Evolutionary conservation across 2,329 filamentous ascomycete species (phyloP).

Genomic region (Paraconiothyrium brasiliense): DNA sequence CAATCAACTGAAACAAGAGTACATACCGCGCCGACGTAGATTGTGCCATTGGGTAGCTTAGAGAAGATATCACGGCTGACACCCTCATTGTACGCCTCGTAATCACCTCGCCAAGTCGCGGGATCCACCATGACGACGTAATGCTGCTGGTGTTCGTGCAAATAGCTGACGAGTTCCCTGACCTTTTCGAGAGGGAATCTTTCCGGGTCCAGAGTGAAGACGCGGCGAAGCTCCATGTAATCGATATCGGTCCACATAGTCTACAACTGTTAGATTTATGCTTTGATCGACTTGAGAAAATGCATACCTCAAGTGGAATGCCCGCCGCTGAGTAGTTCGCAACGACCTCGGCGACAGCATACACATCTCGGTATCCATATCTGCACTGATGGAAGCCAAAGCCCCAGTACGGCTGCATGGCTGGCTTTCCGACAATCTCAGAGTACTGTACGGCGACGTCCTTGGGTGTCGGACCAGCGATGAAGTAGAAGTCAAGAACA

Average conservation of each 20-base stretch:
- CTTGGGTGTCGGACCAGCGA: conserved; percentile 58
- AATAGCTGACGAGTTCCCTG: conserved; percentile 70
- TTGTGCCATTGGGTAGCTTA: conserved; percentile 62
- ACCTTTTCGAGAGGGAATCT: conserved; percentile 70
- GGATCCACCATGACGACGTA: conserved; percentile 84
- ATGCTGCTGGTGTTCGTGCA: conserved; percentile 73
- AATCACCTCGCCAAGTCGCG: conserved; percentile 60
- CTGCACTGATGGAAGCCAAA: conserved; percentile 62
- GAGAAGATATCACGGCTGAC: conserved; percentile 64
- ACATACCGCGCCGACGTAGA: conserved; percentile 69
- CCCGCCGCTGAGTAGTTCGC: conserved; percentile 71
- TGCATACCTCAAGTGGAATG: conserved; percentile 60
- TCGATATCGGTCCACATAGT: conserved; percentile 80
- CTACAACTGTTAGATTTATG: conserved; percentile 55
- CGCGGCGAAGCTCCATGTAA: conserved; percentile 68
- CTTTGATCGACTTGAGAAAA: no score
- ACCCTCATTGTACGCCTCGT: conserved; percentile 69
- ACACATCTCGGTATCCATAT: conserved; percentile 65
- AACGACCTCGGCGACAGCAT: conserved; percentile 70
- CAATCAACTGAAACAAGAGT: not conserved
- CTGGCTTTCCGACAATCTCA: conserved; percentile 56
- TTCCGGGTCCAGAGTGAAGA: conserved; percentile 72
- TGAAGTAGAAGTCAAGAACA: conserved; percentile 73
- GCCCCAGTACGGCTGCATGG: conserved; percentile 63
- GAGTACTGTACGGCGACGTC: conserved; percentile 60